Percentiles rank a stretch among this genome's conserved stretches.
These are phyloP conservation scores for Microbotryum scabiosae DNA, from an alignment of 1,284 basidiomycete species.

Conservation along the genomic window DNA sequence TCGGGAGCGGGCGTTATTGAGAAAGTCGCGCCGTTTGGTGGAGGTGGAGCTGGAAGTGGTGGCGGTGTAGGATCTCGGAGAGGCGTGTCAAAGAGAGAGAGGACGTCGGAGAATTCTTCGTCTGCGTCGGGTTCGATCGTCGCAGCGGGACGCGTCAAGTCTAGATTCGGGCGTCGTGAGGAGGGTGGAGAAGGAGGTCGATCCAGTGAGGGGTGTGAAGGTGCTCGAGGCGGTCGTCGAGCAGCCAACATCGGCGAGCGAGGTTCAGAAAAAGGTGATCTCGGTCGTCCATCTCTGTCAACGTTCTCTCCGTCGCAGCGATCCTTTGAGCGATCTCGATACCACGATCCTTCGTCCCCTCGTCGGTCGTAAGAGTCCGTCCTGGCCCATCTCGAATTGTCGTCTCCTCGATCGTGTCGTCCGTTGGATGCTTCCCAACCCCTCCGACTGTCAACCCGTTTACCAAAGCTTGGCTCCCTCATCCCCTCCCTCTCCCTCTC, in stretches of 20 bases:
- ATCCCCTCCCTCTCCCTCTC: not conserved
- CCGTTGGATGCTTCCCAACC: not conserved
- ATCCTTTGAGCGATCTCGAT: too few species aligned
- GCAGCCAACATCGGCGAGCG: not conserved
- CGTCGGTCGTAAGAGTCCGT: too few species aligned
- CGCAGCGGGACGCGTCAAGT: not conserved
- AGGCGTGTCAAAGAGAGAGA: slow-evolving; percentile 9
- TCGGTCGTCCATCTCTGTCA: too few species aligned
- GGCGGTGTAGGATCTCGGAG: not conserved
- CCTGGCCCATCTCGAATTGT: not conserved
- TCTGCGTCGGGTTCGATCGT: not conserved
- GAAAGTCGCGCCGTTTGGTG: not conserved
- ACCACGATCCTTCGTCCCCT: too few species aligned
- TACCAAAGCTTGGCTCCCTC: not conserved
- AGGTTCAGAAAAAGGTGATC: not conserved
- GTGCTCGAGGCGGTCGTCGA: not conserved
- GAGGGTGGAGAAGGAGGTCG: slow-evolving; percentile 4
- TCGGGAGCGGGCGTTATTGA: not conserved
- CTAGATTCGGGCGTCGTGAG: not conserved
- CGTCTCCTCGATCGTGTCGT: not conserved
- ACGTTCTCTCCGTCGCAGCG: too few species aligned
- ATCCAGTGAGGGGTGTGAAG: not conserved
- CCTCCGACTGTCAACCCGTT: not conserved
- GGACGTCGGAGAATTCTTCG: slow-evolving; percentile 4
- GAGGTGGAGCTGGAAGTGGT: not conserved